Conservation (phyloP, 2,329 filamentous ascomycete genomes). For the Gaeumannomyces tritici region DNA sequence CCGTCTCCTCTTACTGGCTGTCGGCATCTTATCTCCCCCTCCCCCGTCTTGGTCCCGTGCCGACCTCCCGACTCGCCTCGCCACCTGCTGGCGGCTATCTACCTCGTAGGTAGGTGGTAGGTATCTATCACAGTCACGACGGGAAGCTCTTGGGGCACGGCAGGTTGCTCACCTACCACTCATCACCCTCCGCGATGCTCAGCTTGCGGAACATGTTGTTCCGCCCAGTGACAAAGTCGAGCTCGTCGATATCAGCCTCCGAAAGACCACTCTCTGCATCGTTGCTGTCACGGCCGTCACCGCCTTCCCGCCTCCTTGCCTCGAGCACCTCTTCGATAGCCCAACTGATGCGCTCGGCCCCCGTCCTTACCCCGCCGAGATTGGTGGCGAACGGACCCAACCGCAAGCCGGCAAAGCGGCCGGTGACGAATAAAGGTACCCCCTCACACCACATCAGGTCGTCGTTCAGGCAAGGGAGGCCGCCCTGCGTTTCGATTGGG, state of each 20-base stretch:
- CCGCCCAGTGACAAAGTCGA: conserved; percentile 3
- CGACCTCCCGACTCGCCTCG: background rate
- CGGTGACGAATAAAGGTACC: conserved; percentile 40
- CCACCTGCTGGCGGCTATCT: background rate
- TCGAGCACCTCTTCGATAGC: conserved; percentile 5
- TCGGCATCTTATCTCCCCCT: too few species aligned
- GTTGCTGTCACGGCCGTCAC: background rate
- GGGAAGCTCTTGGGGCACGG: too few species aligned
- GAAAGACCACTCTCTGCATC: background rate
- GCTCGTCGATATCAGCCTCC: conserved; percentile 1
- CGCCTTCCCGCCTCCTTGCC: background rate
- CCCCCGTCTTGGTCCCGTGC: background rate
- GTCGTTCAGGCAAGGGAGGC: conserved; percentile 64
- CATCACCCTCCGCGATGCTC: background rate
- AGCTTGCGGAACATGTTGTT: conserved; percentile 2
- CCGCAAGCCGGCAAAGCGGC: conserved; percentile 10
- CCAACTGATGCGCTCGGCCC: conserved; percentile 9
- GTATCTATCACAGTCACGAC: too few species aligned
- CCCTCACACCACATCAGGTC: conserved; percentile 66
- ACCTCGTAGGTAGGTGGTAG: too few species aligned
- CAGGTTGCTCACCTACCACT: background rate
- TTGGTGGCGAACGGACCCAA: conserved; percentile 10
- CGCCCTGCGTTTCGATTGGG: conserved; percentile 53
- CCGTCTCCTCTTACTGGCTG: too few species aligned
- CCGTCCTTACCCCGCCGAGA: conserved; percentile 10